These are phyloP conservation scores for Cystoderma amianthinum DNA, from an alignment of 768 basidiomycete species.

Conservation along the genomic window DNA sequence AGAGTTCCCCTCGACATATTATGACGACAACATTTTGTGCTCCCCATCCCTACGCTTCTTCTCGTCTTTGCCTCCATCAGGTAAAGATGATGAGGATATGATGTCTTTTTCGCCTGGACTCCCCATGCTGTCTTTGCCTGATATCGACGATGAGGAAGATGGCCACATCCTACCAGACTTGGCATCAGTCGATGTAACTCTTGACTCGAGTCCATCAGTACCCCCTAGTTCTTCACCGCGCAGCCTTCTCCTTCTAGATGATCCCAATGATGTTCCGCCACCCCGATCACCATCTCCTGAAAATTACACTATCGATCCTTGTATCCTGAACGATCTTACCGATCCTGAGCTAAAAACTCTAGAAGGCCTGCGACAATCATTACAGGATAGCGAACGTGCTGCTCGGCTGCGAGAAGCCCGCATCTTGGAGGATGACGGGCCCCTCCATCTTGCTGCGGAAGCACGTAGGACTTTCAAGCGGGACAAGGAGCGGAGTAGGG, in stretches of 20 bases:
- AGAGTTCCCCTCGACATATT: neutral
- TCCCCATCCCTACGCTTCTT: neutral
- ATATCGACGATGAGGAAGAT: conserved; percentile 25
- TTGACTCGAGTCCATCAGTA: conserved; percentile 10
- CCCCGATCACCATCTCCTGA: conserved; percentile 38
- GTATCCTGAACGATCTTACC: conserved; percentile 14
- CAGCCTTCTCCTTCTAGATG: conserved; percentile 35
- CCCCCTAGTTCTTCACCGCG: conserved; percentile 9
- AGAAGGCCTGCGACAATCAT: conserved; percentile 26
- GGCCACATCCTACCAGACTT: conserved; percentile 16
- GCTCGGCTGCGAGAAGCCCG: conserved; percentile 11
- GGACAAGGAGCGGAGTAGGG: conserved; percentile 48
- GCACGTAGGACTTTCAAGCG: conserved; percentile 37
- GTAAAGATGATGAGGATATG: conserved; percentile 3
- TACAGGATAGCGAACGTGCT: conserved; percentile 11
- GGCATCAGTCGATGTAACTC: conserved; percentile 14
- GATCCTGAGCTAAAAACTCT: conserved; percentile 32
- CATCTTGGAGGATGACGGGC: conserved; percentile 23
- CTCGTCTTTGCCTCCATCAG: conserved; percentile 1
- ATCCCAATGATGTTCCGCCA: conserved; percentile 26
- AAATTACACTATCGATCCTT: conserved; percentile 25
- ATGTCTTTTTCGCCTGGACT: conserved; percentile 14
- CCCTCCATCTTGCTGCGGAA: conserved; percentile 31
- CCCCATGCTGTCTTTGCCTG: conserved; percentile 22
- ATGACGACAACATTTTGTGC: neutral